A percentile compares a stretch with the other conserved stretches of the same genome.
phyloP scores from a whole-genome alignment of 108 stramenopile species.

The Cyclotella atomus region DNA sequence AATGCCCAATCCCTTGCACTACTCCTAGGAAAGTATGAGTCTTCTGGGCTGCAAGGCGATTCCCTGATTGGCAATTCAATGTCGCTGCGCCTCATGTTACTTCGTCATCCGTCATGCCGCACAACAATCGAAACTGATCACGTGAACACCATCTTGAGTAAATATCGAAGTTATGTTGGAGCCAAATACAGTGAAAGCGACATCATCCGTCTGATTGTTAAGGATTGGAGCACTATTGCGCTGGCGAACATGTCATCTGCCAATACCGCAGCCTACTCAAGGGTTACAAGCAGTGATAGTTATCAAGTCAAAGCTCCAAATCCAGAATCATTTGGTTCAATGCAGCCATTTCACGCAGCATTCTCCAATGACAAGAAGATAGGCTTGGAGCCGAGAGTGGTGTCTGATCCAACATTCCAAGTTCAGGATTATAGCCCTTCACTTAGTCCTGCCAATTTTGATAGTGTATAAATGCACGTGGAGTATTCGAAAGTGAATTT shows the following conservation, averaged over 20 bases:
- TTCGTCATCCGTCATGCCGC: constrained; percentile 61
- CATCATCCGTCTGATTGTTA: constrained; percentile 52
- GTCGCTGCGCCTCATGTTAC: constrained; percentile 65
- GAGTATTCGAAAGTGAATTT: not conserved
- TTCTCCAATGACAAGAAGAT: not conserved
- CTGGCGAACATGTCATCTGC: not conserved
- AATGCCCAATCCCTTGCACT: constrained; percentile 59
- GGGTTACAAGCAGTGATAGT: not conserved
- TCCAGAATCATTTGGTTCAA: not conserved
- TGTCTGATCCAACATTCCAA: not conserved
- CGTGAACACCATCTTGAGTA: constrained; percentile 61
- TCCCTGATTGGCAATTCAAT: constrained; percentile 36
- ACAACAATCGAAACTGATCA: constrained; percentile 59
- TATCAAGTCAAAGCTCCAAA: not conserved
- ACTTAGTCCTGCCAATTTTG: not conserved
- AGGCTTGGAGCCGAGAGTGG: not conserved
- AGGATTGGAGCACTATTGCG: constrained; percentile 60
- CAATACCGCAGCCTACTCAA: not conserved
- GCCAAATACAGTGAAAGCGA: constrained; percentile 50
- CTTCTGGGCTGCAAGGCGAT: constrained; percentile 42
- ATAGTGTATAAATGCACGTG: not conserved
- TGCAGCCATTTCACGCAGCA: not conserved
- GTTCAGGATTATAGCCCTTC: not conserved
- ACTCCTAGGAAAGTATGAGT: constrained; percentile 72
- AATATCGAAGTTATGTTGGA: constrained; percentile 52